Evolutionary conservation across 257 asterid species (phyloP), one percentile per base, ranked within the genome.

Genomic region (Jacaranda copaia): DNA sequence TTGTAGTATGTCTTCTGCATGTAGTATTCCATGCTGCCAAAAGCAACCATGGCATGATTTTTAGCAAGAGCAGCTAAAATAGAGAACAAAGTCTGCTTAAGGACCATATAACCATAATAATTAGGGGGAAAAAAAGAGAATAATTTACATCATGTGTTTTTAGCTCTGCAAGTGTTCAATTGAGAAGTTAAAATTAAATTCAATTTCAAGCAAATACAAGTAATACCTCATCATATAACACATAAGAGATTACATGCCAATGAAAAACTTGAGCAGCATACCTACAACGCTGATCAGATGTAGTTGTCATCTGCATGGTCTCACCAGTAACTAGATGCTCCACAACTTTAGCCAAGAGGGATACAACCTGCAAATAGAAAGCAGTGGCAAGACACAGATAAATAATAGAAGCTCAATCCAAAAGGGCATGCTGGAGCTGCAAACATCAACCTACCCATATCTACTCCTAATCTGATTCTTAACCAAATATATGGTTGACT

Each of bases 271-370:
- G 11, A 63, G 73, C 68, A 73, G 73, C 80, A 67, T 85, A 96
- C 99, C 97, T 91, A 88, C 93, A 89, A 77, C 98, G 96, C 84
- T 96, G 89, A 57, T 93, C 97, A 75, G 94, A 84, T 72, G 96
- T 68, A 45, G 92, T 89, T 1, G 97, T 83, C 98, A 96, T 91
- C 84, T 93, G 99, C 99, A 96, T 96, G 55, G 97, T 93, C 87
- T 96, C 99, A 5, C 99, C 99, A 7, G 99, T 93, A 71, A 96
- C 99, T 77, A 96, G 91, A 87, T 96, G 97, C 82, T 93, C 97
- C 70, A 93, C 95, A 70, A 89, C 98, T 74, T 80, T 90, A 77
- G 98, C 98, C 85, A 96, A 80, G 81, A 96, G 96, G 52, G 96
- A 77, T 70, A 96, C 97, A 46, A 96, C 99, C 99, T 95, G 75